Evolutionary conservation across 148 eudicot genomes (phyloP).

Genomic region (Spergularia bocconei): DNA sequence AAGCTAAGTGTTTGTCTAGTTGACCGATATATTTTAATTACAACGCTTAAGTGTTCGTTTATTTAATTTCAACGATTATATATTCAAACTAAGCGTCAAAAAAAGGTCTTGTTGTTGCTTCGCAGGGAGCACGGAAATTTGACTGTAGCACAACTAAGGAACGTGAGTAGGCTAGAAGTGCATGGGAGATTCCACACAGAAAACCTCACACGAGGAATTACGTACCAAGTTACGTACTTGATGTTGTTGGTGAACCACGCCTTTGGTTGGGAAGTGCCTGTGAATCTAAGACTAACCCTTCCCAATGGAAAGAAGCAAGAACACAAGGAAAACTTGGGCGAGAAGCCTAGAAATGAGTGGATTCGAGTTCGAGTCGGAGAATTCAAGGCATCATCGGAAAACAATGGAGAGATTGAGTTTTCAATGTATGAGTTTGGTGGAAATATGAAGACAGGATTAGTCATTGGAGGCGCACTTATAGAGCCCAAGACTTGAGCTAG

Average conservation of each 20-base stretch:
- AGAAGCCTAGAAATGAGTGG: conserved; percentile 60
- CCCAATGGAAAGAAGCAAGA: conserved; percentile 61
- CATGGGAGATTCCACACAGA: conserved; percentile 49
- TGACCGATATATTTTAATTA: no score
- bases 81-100: no score
- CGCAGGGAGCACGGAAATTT: conserved; percentile 44
- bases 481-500: conserved; percentile 26
- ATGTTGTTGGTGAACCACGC: conserved; percentile 47
- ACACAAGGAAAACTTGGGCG: conserved; percentile 43
- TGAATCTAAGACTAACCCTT: conserved; percentile 57
- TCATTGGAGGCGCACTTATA: conserved; percentile 48
- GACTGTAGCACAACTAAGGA: conserved; percentile 47
- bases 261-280: conserved; percentile 67
- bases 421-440: conserved; percentile 59
- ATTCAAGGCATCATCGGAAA: conserved; percentile 31
- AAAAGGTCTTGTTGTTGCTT: background rate
- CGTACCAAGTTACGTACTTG: conserved; percentile 48
- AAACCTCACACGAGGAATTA: conserved; percentile 42
- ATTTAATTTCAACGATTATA: no score
- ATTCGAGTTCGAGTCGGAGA: conserved; percentile 56
- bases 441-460: conserved; percentile 61
- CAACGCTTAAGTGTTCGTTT: no score
- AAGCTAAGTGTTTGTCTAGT: no score
- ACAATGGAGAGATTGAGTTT: conserved; percentile 51
- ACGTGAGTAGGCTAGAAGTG: conserved; percentile 74